phyloP scores from a whole-genome alignment of 148 eudicot species.

The Drosera capensis region DNA sequence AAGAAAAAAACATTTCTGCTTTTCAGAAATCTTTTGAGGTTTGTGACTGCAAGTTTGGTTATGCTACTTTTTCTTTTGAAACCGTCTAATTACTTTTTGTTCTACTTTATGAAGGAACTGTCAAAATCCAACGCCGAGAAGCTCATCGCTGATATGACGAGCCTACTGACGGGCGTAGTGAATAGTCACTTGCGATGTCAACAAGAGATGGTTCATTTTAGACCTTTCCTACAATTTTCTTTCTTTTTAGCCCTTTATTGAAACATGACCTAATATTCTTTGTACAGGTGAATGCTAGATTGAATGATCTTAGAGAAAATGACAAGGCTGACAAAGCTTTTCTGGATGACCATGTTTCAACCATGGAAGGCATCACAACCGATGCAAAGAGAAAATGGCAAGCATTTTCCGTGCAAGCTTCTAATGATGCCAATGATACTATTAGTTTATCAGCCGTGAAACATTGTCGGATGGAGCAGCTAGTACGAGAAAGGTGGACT shows the following conservation, averaged over 20 bases:
- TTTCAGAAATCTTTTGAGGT: slow-evolving; percentile 81
- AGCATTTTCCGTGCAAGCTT: slow-evolving; percentile 54
- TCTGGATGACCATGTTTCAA: slow-evolving; percentile 66
- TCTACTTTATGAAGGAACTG: slow-evolving; percentile 39
- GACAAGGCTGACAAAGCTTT: slow-evolving; percentile 41
- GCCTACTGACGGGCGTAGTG: too few species aligned
- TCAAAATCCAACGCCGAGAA: slow-evolving; percentile 66
- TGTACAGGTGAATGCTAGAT: slow-evolving; percentile 63
- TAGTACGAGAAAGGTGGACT: slow-evolving; percentile 61
- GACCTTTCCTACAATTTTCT: slow-evolving; percentile 1
- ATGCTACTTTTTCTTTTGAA: too few species aligned
- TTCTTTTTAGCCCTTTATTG: not conserved
- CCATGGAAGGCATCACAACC: slow-evolving; percentile 53
- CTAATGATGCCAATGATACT: slow-evolving; percentile 40
- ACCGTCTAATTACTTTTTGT: too few species aligned
- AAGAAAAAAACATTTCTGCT: slow-evolving; percentile 44
- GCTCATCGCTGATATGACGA: slow-evolving; percentile 76
- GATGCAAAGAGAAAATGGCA: slow-evolving; percentile 96
- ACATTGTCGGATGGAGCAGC: slow-evolving; percentile 86
- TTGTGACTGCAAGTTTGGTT: not conserved
- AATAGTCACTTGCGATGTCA: slow-evolving; percentile 59
- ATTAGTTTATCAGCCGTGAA: slow-evolving; percentile 86
- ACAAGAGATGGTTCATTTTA: slow-evolving; percentile 52
- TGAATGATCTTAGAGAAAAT: slow-evolving; percentile 41
- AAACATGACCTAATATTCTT: not conserved